Evolutionary conservation across 1,284 basidiomycete genomes (phyloP).

Genomic region (Austroboletus niveus): DNA sequence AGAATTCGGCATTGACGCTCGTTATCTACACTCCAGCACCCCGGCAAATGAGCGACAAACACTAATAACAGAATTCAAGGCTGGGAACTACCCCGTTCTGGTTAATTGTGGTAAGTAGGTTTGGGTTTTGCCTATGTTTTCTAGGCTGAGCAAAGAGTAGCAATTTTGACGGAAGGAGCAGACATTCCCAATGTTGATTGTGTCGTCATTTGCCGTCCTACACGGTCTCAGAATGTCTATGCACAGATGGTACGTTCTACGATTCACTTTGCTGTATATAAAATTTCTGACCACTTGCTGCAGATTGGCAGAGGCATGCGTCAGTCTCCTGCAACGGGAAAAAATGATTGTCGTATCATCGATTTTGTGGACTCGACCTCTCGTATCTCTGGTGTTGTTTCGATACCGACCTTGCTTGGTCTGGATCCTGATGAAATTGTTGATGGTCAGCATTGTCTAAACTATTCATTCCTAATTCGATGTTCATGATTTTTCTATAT

Average conservation of each 20-base stretch:
- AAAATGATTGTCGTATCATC: conserved; percentile 85
- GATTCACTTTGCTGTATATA: neutral
- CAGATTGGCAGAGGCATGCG: conserved; percentile 94
- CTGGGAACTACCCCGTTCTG: conserved; percentile 79
- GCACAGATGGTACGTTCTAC: conserved; percentile 80
- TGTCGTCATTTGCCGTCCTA: conserved; percentile 83
- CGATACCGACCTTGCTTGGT: conserved; percentile 85
- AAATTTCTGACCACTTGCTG: neutral
- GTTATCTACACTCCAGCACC: conserved; percentile 77
- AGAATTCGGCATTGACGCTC: conserved; percentile 80
- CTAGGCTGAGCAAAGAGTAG: conserved; percentile 35
- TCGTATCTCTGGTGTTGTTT: conserved; percentile 73
- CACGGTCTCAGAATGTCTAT: conserved; percentile 85
- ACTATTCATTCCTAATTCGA: conserved; percentile 2
- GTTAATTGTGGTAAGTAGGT: conserved; percentile 79
- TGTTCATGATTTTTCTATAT: conserved; percentile 1
- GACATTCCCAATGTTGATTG: conserved; percentile 95
- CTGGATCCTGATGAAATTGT: conserved; percentile 72
- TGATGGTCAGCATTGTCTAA: conserved; percentile 46
- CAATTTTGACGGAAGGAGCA: conserved; percentile 88
- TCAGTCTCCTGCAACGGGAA: conserved; percentile 78
- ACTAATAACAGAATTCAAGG: conserved; percentile 69
- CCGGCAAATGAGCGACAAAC: conserved; percentile 62
- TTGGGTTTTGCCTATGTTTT: no score
- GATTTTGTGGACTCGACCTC: conserved; percentile 85